Conservation (phyloP, 306 rosid genomes). For the Acacia confusa region DNA sequence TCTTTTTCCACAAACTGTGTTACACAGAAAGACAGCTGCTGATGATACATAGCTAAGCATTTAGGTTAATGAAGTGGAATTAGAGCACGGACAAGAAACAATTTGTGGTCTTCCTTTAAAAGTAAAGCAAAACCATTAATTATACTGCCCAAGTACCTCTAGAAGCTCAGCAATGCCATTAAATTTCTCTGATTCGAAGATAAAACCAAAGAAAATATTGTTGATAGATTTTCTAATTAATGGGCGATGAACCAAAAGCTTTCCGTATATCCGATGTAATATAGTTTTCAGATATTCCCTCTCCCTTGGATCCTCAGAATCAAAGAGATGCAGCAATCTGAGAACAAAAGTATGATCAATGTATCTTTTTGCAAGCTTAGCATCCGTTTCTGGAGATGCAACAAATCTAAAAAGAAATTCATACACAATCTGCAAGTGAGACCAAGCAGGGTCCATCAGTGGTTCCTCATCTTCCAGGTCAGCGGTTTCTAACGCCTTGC, state of each 20-base stretch:
- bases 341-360: constrained; percentile 9
- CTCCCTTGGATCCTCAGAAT: constrained; percentile 14
- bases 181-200: constrained; percentile 59
- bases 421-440: constrained; percentile 73
- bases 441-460: constrained; percentile 83
- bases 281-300: constrained; percentile 70
- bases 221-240: constrained; percentile 73
- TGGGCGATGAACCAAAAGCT: constrained; percentile 79
- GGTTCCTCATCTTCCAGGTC: constrained; percentile 89
- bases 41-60: constrained; percentile 75
- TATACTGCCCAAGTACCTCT: constrained; percentile 4
- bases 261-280: constrained; percentile 67
- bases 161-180: constrained; percentile 39
- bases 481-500: constrained; percentile 57
- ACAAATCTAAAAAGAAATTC: constrained; percentile 10
- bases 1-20: constrained; percentile 85
- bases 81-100: constrained; percentile 68
- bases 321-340: neutral
- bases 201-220: constrained; percentile 51
- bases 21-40: constrained; percentile 73
- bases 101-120: constrained; percentile 29
- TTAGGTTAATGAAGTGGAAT: constrained; percentile 84
- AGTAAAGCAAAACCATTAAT: constrained; percentile 35
- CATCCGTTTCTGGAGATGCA: neutral
- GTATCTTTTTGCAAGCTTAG: constrained; percentile 1